These are phyloP conservation scores for Fusarium humuli DNA, from an alignment of 2,329 filamentous ascomycete species.

Conservation along the genomic window DNA sequence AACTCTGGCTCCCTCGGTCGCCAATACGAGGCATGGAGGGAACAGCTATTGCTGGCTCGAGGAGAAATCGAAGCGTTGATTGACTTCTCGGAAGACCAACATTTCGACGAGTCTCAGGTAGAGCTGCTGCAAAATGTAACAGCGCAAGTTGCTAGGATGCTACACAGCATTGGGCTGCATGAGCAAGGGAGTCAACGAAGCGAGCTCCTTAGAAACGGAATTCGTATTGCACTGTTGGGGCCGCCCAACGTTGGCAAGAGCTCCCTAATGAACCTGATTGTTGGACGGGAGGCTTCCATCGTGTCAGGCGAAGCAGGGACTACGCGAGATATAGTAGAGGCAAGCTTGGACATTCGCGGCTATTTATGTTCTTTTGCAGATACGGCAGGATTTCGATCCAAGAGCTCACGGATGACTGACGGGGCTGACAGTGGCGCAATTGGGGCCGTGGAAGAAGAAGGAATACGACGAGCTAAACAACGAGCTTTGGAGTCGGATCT, in stretches of 20 bases:
- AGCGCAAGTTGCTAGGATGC: conserved; percentile 70
- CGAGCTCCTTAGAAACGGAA: conserved; percentile 86
- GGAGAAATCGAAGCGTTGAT: conserved; percentile 96
- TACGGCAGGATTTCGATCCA: conserved; percentile 84
- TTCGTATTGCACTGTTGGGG: conserved; percentile 86
- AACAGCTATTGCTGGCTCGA: conserved; percentile 79
- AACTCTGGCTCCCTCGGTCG: conserved; percentile 75
- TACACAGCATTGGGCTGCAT: conserved; percentile 73
- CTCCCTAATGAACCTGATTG: conserved; percentile 88
- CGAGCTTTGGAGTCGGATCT: conserved; percentile 87
- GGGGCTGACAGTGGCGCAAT: conserved; percentile 56
- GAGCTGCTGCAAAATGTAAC: conserved; percentile 78
- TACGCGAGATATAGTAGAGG: conserved; percentile 93
- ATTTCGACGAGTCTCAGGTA: conserved; percentile 88
- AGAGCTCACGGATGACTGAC: conserved; percentile 19
- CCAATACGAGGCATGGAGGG: conserved; percentile 86
- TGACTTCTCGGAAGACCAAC: conserved; percentile 96
- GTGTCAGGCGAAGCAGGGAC: conserved; percentile 94
- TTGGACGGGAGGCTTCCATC: conserved; percentile 93
- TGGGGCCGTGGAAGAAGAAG: conserved; percentile 85
- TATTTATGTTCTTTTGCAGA: conserved; percentile 96
- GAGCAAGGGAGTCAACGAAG: conserved; percentile 82
- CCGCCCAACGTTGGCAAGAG: conserved; percentile 97
- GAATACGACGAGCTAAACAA: conserved; percentile 85
- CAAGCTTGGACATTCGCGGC: conserved; percentile 87